Evolutionary conservation across 441 rosid genomes (phyloP).

Genomic region (Eutrema salsugineum): DNA sequence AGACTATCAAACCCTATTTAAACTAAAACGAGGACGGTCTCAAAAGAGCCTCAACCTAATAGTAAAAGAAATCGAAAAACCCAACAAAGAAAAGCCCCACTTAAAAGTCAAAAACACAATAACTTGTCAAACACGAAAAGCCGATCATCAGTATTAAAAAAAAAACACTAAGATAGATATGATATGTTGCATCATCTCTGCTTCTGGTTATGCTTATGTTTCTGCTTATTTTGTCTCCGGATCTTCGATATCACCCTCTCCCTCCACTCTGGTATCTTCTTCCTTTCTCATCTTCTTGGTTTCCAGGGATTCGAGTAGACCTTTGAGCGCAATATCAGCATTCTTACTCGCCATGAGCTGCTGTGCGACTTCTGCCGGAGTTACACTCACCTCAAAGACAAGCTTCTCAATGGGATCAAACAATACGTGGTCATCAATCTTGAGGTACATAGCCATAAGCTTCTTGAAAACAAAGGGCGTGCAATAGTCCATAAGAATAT

Average conservation of each 20-base stretch:
- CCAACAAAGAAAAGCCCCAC: no score
- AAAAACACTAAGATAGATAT: no score
- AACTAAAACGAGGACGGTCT: no score
- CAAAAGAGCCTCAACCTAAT: no score
- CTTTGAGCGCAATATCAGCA: conserved; percentile 15
- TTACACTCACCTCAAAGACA: conserved; percentile 3
- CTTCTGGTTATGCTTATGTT: no score
- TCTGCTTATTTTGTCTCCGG: neutral
- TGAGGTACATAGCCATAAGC: conserved; percentile 25
- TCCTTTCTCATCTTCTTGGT: conserved; percentile 19
- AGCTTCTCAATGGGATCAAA: conserved; percentile 27
- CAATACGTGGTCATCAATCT: conserved; percentile 8
- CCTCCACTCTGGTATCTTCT: conserved; percentile 8
- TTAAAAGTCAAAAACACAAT: no score
- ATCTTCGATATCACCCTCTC: conserved; percentile 14
- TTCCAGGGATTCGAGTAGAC: conserved; percentile 7
- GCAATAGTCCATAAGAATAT: conserved; percentile 28
- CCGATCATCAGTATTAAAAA: no score
- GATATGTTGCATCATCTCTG: no score
- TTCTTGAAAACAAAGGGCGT: conserved; percentile 23
- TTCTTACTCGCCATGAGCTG: conserved; percentile 26
- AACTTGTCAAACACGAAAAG: no score
- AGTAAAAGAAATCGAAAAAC: no score
- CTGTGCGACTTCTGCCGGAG: conserved; percentile 31
- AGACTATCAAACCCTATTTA: no score